Base-by-base conservation (phyloP, 352 stramenopile genomes). In the Elongisporangium prolatum region DNA sequence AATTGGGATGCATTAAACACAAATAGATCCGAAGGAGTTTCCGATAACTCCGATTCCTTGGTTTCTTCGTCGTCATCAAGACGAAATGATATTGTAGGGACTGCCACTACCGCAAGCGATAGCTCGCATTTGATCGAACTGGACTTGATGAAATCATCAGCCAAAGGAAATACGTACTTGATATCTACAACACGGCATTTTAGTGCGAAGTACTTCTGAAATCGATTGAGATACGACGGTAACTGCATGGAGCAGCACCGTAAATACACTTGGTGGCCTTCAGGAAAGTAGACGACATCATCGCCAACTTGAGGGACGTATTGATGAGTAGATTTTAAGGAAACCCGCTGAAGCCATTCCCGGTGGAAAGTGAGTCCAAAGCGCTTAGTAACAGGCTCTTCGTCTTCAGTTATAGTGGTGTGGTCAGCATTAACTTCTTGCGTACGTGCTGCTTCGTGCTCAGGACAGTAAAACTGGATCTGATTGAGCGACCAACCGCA, bases 271-370 rank as follows among this genome's bases (percentile, higher is more conserved):
- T 59, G 52, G 64, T 95, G 86, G 10, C 80, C 82, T 59, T 93
- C 77, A 0, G 86, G 86, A 22, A 93, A 84, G 52, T 95, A 95
- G 24, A 91, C 73, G 13, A 95, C 71, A 50, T 91, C 80, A 52
- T 95, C 86, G 11, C 86, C 86, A 49, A 85, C 71, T 69, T 95
- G 86, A 1, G 86, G 86, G 4, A 93, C 71, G 54, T 93, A 93
- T 60, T 88, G 73, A 58, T 92, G 73, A 28, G 72, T 80, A 5
- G 72, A 64, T 2, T 60, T 57, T 6, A 91, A 57, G 44, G 48
- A 86, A 0, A 74, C 54, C 5, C 85, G 57, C 60, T 93, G 84
- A 24, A 93, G 63, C 84, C 84, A 93, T n/a, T 91, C 80, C 18
- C 84, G 80, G 59, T 91, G 76, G 44, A 88, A 93, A 21, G 55